Conservation (phyloP, 257 asterid genomes). For the Fraxinus pennsylvanica region DNA sequence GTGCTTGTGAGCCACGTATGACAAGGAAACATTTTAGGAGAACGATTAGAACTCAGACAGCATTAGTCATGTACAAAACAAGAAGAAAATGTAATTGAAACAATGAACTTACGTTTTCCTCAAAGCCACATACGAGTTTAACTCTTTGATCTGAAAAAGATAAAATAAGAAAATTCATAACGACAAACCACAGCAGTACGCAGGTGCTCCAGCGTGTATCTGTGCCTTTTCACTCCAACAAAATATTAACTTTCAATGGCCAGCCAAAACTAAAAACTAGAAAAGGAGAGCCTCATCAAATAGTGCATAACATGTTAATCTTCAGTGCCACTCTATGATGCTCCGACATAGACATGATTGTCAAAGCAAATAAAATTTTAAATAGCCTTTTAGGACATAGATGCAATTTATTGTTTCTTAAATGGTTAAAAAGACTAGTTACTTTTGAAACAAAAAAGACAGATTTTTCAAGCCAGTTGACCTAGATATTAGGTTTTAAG, state of each 20-base stretch:
- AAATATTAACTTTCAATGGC: conserved; percentile 6
- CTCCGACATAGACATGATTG: no score
- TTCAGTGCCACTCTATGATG: no score
- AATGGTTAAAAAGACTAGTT: no score
- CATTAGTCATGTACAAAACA: conserved; percentile 13
- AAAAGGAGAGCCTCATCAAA: not conserved
- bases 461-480: no score
- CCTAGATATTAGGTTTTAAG: no score
- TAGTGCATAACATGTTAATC: conserved; percentile 6
- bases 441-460: no score
- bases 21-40: not conserved
- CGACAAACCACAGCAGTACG: not conserved
- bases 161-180: conserved; percentile 5
- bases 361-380: no score
- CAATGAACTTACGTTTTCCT: conserved; percentile 80
- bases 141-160: conserved; percentile 85
- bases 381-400: no score
- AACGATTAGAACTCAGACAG: conserved; percentile 6
- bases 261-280: conserved; percentile 9
- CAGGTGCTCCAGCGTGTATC: conserved; percentile 19
- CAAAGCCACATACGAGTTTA: conserved; percentile 89
- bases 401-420: no score
- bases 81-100: conserved; percentile 24
- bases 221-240: conserved; percentile 15
- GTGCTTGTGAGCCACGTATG: not conserved